Evolutionary conservation across 371 early-diverging fungal genomes (phyloP), one percentile per base, ranked within the genome.

Genomic region (Thermomucor indicae-seudaticae): DNA sequence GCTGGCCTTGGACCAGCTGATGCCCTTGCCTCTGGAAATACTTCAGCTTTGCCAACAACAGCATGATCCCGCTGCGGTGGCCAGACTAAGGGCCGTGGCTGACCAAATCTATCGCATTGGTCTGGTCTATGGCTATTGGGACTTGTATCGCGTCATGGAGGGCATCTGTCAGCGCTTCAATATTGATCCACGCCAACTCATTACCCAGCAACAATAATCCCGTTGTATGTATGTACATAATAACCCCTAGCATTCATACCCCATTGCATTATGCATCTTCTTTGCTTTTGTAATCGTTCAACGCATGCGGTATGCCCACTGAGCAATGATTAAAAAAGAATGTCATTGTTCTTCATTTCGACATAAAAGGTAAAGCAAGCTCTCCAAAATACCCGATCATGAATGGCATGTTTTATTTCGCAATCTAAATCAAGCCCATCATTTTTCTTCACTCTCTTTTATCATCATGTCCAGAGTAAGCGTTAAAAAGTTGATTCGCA

Each of bases 41-140:
- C 44, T 64, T 54, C 53, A 64, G 17, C 14, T 58, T 1, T 68
- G 68, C 43, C 69, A 66, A 25, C 37, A 49, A 22, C 53, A 55
- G 55, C 62, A 62, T 8, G 17, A 43, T 6, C 58, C 72, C 28
- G 46, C 42, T 24, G 47, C 42, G 8, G 25, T 39, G 6, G 41
- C 43, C 2, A 58, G 53, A 14, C 38, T 69, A 0, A 29, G 10
- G 7, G 40, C 27, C 8, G 23, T 65, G 14, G 70, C 65, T 8
- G 32, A 43, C 8, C 55, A 63, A 22, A 56, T 65, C 7, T 63
- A 73, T 35, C 40, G 60, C 2, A 56, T 61, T 17, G 70, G 65
- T 0, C 34, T 47, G 6, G 22, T 69, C 4, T 73, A 73, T 45
- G 74, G 67, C 0, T 73, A 73, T 50, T 69, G 70, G 70, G 67